These are phyloP conservation scores for Cryphonectria naterciae DNA, from an alignment of 2,329 filamentous ascomycete species.

Conservation along the genomic window DNA sequence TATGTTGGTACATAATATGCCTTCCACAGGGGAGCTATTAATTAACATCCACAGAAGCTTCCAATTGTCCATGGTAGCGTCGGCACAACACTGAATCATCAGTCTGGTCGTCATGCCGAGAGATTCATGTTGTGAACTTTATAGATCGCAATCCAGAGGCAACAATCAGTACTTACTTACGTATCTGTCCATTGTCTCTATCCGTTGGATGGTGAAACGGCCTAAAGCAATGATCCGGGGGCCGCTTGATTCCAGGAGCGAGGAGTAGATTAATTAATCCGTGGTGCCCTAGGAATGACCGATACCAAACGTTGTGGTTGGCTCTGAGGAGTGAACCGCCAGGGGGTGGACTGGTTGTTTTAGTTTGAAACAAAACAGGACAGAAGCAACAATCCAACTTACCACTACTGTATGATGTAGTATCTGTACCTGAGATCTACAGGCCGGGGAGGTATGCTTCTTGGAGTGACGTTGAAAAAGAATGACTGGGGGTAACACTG, in stretches of 20 bases:
- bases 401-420: no score
- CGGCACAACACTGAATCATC: neutral
- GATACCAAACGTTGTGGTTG: neutral
- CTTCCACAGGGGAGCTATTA: no score
- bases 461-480: conserved; percentile 16
- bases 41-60: no score
- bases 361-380: neutral
- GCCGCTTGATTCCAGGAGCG: neutral
- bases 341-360: neutral
- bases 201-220: neutral
- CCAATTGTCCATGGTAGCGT: neutral
- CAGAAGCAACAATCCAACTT: neutral
- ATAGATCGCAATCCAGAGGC: neutral
- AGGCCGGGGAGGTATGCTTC: neutral
- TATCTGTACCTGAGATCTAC: neutral
- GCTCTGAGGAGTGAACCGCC: neutral
- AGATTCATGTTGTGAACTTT: neutral
- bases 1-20: no score
- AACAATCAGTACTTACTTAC: neutral
- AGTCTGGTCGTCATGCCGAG: neutral
- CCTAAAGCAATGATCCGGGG: neutral
- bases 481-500: neutral
- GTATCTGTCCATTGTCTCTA: neutral
- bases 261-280: neutral
- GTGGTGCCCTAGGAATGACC: neutral